Evolutionary conservation across 192 early-diverging fungal species (phyloP).

Genomic region (Spizellomyces punctatus): DNA sequence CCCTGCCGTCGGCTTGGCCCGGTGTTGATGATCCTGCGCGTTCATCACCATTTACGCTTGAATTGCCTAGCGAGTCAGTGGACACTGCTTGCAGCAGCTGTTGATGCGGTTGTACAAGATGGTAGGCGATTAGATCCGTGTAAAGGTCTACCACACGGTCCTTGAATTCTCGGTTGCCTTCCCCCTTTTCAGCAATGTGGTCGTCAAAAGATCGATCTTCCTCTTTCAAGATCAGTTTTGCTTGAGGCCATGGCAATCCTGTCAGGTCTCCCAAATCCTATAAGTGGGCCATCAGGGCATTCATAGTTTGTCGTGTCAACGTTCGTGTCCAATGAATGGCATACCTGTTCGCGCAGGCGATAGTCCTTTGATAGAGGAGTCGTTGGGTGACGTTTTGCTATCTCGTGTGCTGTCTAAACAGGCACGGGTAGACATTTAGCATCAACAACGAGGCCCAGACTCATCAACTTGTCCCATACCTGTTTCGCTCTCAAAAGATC

Average conservation of each 20-base stretch:
- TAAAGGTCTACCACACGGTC: conserved; percentile 49
- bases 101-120: conserved; percentile 45
- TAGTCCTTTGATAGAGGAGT: conserved; percentile 34
- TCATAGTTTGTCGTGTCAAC: not conserved
- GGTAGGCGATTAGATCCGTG: conserved; percentile 40
- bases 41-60: conserved; percentile 5
- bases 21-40: not conserved
- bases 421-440: not conserved
- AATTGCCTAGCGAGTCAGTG: conserved; percentile 4
- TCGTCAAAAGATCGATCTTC: conserved; percentile 44
- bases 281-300: not conserved
- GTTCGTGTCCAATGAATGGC: too few relatives aligned
- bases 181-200: conserved; percentile 45
- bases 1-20: not conserved
- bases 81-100: conserved; percentile 29
- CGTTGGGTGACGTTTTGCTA: conserved; percentile 42
- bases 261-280: conserved; percentile 47
- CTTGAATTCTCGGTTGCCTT: conserved; percentile 34
- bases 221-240: conserved; percentile 43
- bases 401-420: conserved; percentile 44
- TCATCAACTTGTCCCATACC: conserved; percentile 22
- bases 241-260: conserved; percentile 43
- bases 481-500: conserved; percentile 44
- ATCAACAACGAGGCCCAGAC: not conserved
- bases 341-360: conserved; percentile 42